Evolutionary conservation across 2,329 filamentous ascomycete genomes (phyloP).

Genomic region (Colletotrichum sp.): DNA sequence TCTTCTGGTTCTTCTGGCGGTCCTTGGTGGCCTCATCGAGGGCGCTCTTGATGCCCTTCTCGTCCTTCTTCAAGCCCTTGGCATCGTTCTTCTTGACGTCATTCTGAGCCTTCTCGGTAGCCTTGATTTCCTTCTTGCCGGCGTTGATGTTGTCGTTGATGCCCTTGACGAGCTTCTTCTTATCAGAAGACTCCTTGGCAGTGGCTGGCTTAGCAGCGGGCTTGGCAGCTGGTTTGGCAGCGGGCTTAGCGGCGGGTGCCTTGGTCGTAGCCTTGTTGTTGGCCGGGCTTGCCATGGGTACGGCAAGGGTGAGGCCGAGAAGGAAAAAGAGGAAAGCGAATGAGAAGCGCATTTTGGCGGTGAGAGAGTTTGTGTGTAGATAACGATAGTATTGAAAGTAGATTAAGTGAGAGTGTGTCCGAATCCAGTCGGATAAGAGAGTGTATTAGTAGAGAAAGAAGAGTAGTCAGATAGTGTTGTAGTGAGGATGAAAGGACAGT

Average conservation of each 20-base stretch:
- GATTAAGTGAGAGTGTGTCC: not conserved
- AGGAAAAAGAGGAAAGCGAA: not conserved
- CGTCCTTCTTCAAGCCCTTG: constrained; percentile 6
- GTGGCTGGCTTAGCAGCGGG: not conserved
- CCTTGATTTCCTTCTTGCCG: constrained; percentile 2
- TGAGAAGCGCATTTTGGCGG: constrained; percentile 9
- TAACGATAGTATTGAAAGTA: not conserved
- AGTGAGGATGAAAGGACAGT: not conserved
- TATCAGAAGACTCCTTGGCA: not conserved
- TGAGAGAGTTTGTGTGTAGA: not conserved
- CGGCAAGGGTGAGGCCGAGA: not conserved
- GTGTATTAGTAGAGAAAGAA: not conserved
- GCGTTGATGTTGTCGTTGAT: constrained; percentile 10
- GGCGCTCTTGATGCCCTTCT: not conserved
- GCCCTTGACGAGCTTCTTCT: constrained; percentile 8
- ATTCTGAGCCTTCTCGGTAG: not conserved
- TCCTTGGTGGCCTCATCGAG: not conserved
- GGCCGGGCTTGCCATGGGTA: not conserved
- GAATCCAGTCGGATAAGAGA: constrained; percentile 1
- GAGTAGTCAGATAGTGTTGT: not conserved
- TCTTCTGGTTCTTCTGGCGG: constrained; percentile 10
- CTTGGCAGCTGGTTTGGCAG: not conserved
- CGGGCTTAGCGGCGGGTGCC: not conserved
- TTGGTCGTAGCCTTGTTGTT: not conserved
- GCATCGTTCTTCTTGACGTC: not conserved